Evolutionary conservation across 2,329 filamentous ascomycete genomes (phyloP).

Genomic region (Dactylellina cionopaga): DNA sequence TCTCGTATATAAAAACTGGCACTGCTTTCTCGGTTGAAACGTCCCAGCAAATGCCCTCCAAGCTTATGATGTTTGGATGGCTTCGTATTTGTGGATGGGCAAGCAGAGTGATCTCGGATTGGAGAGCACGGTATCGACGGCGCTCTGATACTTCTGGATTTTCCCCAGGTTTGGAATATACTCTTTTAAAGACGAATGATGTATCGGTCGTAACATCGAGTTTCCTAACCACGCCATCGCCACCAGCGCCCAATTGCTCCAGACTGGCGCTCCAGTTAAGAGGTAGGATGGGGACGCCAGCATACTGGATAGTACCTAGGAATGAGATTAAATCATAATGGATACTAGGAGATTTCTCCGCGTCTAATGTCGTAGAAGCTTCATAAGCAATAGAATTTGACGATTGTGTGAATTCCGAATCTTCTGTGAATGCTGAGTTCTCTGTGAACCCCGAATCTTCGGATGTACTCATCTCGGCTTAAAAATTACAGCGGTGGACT

Average conservation of each 20-base stretch:
- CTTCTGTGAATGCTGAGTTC: not conserved
- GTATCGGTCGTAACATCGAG: not conserved
- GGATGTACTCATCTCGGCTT: not conserved
- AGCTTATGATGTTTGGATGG: slow-evolving; percentile 27
- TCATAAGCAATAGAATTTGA: not conserved
- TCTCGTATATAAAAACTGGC: slow-evolving; percentile 3
- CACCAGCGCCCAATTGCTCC: not conserved
- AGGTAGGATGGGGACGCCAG: not conserved
- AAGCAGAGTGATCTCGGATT: slow-evolving; percentile 14
- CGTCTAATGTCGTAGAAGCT: not conserved
- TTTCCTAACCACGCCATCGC: not conserved
- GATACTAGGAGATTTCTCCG: not conserved
- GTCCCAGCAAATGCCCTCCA: slow-evolving; percentile 22
- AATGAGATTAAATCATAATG: not conserved
- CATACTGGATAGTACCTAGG: not conserved
- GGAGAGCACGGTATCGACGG: not conserved
- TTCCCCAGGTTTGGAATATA: not conserved
- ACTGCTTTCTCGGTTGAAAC: slow-evolving; percentile 3
- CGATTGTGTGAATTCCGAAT: not conserved
- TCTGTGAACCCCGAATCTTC: not conserved
- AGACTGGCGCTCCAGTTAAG: not conserved
- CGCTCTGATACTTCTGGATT: not conserved
- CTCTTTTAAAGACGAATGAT: not conserved
- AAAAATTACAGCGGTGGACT: not conserved
- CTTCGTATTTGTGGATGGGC: slow-evolving; percentile 6